Percentiles rank a stretch among this genome's conserved stretches.
Conservation (phyloP, 2,329 filamentous ascomycete genomes). For the Verticillium dahliae region DNA sequence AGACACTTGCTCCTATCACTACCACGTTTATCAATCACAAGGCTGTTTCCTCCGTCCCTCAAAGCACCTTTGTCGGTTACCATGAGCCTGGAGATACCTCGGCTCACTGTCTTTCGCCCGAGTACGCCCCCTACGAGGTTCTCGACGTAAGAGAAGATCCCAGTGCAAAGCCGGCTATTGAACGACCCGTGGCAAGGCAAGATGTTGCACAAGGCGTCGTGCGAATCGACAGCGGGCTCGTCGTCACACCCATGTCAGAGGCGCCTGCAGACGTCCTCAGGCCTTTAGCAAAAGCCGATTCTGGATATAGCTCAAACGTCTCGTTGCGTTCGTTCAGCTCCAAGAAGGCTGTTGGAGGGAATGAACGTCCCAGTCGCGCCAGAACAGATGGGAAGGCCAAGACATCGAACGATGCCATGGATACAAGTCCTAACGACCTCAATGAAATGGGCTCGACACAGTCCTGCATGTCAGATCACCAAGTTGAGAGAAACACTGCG, state of each 20-base stretch:
- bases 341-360: constrained; percentile 10
- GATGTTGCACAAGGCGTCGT: constrained; percentile 17
- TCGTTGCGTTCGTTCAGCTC: constrained; percentile 48
- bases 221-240: constrained; percentile 43
- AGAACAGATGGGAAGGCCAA: background rate
- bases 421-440: background rate
- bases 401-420: background rate
- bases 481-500: background rate
- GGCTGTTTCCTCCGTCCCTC: constrained; percentile 14
- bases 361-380: background rate
- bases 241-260: constrained; percentile 37
- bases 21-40: background rate
- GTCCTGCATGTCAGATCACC: background rate
- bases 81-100: constrained; percentile 40
- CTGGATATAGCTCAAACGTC: constrained; percentile 54
- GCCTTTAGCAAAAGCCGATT: constrained; percentile 50
- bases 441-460: background rate
- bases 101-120: constrained; percentile 16
- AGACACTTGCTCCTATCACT: background rate
- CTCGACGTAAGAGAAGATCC: constrained; percentile 35
- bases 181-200: constrained; percentile 14
- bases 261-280: constrained; percentile 25
- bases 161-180: constrained; percentile 31
- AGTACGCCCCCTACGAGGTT: constrained; percentile 27
- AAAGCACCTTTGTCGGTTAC: constrained; percentile 38